A percentile compares a stretch with the other conserved stretches of the same genome.
These are phyloP conservation scores for Pleurotus citrinopileatus DNA, from an alignment of 768 basidiomycete species.

Conservation along the genomic window DNA sequence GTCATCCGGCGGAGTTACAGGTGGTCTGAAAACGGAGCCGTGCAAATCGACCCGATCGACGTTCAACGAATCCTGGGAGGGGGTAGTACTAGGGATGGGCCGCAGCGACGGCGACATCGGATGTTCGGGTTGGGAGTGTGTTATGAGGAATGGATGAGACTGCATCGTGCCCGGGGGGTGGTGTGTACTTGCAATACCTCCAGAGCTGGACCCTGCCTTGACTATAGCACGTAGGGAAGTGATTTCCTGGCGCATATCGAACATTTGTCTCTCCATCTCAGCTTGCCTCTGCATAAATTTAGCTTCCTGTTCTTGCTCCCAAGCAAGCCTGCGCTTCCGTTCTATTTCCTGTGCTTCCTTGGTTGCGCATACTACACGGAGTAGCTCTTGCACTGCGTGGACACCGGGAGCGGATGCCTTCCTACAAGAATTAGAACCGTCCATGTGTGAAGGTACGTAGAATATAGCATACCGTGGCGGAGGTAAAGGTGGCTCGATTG, in stretches of 20 bases:
- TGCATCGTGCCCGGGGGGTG: neutral
- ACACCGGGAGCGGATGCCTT: constrained; percentile 32
- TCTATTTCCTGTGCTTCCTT: constrained; percentile 62
- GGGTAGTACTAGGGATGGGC: neutral
- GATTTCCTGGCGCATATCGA: constrained; percentile 54
- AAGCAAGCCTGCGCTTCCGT: constrained; percentile 51
- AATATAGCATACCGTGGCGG: constrained; percentile 33
- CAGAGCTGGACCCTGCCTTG: constrained; percentile 18
- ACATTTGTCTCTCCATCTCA: constrained; percentile 56
- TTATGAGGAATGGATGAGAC: neutral
- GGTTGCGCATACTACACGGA: constrained; percentile 55
- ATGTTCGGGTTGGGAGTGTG: neutral
- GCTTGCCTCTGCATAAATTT: constrained; percentile 51
- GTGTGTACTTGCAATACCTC: neutral
- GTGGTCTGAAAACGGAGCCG: neutral
- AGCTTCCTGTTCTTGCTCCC: constrained; percentile 72
- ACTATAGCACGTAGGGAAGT: constrained; percentile 40
- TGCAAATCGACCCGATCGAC: neutral
- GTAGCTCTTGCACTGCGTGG: constrained; percentile 56
- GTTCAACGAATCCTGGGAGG: neutral
- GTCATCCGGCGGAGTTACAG: neutral
- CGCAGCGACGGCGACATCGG: neutral
- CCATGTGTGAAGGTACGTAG: neutral
- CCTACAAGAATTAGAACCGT: constrained; percentile 17
- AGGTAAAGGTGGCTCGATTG: constrained; percentile 41